A percentile compares a stretch with the other conserved stretches of the same genome.
These are phyloP conservation scores for Talaromyces borbonicus DNA, from an alignment of 495 filamentous ascomycete genomes.

Conservation along the genomic window DNA sequence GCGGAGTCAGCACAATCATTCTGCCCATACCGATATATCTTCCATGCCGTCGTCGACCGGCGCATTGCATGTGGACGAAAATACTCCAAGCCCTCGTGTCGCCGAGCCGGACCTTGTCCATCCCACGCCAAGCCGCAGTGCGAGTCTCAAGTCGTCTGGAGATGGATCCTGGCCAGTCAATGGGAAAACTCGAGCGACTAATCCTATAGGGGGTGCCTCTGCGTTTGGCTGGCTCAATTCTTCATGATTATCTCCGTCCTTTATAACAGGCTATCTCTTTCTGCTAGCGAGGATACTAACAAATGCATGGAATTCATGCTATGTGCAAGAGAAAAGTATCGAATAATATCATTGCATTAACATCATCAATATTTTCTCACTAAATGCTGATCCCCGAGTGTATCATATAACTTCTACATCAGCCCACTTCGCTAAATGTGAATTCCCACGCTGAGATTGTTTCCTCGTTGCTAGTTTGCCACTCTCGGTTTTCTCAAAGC, in stretches of 20 bases:
- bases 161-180: constrained; percentile 21
- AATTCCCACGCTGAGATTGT: no score
- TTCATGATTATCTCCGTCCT: constrained; percentile 6
- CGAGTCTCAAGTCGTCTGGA: constrained; percentile 16
- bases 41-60: constrained; percentile 5
- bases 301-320: no score
- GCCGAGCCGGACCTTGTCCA: constrained; percentile 11
- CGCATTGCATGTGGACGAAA: constrained; percentile 1
- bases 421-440: no score
- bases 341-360: no score
- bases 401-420: no score
- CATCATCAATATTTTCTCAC: no score
- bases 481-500: no score
- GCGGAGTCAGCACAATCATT: constrained; percentile 30
- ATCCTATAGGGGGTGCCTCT: constrained; percentile 85
- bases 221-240: constrained; percentile 89
- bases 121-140: constrained; percentile 17
- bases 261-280: not conserved
- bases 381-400: no score
- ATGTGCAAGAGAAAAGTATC: no score
- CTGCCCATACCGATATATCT: constrained; percentile 20
- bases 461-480: no score
- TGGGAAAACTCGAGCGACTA: constrained; percentile 48
- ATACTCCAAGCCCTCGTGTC: constrained; percentile 15
- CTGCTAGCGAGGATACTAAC: no score